These are phyloP conservation scores for Neurospora sp. DNA, from an alignment of 495 filamentous ascomycete species.

Conservation along the genomic window DNA sequence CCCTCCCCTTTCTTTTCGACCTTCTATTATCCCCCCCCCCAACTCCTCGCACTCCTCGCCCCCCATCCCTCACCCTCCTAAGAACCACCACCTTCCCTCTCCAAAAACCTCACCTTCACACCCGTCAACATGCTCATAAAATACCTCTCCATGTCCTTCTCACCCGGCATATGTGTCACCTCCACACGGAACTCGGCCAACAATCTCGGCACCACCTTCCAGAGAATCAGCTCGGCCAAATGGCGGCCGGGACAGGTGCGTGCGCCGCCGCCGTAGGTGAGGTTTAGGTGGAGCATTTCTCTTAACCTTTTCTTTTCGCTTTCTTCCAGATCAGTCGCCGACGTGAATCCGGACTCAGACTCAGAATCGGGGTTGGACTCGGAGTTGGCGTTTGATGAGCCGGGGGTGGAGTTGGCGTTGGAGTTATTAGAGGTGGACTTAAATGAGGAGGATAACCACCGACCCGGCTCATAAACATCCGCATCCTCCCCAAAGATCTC, in stretches of 20 bases:
- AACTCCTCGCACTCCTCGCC: background rate
- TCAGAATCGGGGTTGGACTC: background rate
- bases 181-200: constrained; percentile 46
- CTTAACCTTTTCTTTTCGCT: constrained; percentile 32
- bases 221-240: constrained; percentile 52
- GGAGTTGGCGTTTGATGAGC: background rate
- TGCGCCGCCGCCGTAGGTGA: constrained; percentile 55
- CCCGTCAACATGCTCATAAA: constrained; percentile 34
- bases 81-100: background rate
- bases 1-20: background rate
- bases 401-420: background rate
- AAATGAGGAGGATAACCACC: constrained; percentile 35
- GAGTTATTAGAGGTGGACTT: no score
- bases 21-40: no score
- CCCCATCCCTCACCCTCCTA: background rate
- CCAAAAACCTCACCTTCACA: constrained; percentile 18
- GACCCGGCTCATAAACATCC: constrained; percentile 41
- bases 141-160: constrained; percentile 18
- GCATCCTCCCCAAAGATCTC: constrained; percentile 46
- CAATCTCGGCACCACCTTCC: constrained; percentile 54
- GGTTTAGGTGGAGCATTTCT: constrained; percentile 16
- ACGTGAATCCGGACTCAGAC: background rate
- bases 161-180: constrained; percentile 14
- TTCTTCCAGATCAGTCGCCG: background rate
- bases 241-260: constrained; percentile 60